phyloP scores from a whole-genome alignment of 2,329 filamentous ascomycete species.

The Stagonosporopsis cucurbitacearum region DNA sequence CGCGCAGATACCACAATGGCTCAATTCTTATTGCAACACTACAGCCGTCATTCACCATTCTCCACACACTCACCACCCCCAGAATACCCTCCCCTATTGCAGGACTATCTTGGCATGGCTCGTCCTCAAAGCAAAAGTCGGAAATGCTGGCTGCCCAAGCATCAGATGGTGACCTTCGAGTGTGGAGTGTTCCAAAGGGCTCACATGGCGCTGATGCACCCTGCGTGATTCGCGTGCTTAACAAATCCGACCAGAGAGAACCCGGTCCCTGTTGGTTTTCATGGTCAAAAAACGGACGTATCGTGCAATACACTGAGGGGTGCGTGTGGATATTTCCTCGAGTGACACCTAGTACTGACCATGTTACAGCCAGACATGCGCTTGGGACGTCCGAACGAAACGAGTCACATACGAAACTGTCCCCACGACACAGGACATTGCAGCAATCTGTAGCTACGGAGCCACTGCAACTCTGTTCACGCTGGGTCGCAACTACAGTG shows the following conservation, averaged over 20 bases:
- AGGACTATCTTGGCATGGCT: slow-evolving; percentile 92
- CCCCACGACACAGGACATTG: slow-evolving; percentile 81
- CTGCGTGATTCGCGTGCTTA: slow-evolving; percentile 87
- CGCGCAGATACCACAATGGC: slow-evolving; percentile 84
- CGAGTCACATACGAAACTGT: slow-evolving; percentile 90
- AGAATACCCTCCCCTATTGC: slow-evolving; percentile 86
- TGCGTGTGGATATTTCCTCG: slow-evolving; percentile 58
- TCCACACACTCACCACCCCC: slow-evolving; percentile 88
- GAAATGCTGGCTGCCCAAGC: slow-evolving; percentile 97
- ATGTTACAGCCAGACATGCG: slow-evolving; percentile 73
- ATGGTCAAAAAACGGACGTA: slow-evolving; percentile 97
- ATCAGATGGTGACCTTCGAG: slow-evolving; percentile 86
- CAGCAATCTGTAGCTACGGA: slow-evolving; percentile 85
- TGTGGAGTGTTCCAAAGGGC: slow-evolving; percentile 94
- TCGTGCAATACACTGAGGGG: slow-evolving; percentile 91
- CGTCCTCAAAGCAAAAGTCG: slow-evolving; percentile 92
- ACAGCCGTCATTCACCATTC: slow-evolving; percentile 89
- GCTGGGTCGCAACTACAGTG: slow-evolving; percentile 82
- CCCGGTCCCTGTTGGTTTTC: slow-evolving; percentile 91
- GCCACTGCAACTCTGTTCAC: slow-evolving; percentile 93
- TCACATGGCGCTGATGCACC: slow-evolving; percentile 73
- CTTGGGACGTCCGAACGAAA: slow-evolving; percentile 99
- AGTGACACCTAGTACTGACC: slow-evolving; percentile 28
- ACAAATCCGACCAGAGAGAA: slow-evolving; percentile 74
- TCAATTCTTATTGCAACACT: slow-evolving; percentile 89